These are phyloP conservation scores for Colletotrichum shisoi DNA, from an alignment of 2,329 filamentous ascomycete species.

Conservation along the genomic window DNA sequence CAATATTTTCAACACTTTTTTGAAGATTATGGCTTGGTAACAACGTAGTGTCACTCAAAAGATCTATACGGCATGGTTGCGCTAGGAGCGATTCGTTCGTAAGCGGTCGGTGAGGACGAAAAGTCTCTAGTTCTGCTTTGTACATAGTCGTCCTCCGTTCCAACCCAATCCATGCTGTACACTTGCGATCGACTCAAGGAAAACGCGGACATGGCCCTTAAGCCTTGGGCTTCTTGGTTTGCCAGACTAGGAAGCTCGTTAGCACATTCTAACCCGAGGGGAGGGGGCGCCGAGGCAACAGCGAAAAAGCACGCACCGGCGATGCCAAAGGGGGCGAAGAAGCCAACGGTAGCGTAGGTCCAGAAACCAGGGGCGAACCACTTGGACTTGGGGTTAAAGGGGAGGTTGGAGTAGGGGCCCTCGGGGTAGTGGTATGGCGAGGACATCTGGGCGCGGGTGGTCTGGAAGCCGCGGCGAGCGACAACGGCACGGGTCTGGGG, in stretches of 20 bases:
- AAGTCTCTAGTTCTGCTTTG: constrained; percentile 47
- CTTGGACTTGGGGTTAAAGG: constrained; percentile 93
- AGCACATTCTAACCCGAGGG: constrained; percentile 34
- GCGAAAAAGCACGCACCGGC: constrained; percentile 59
- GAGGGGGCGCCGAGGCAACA: not conserved
- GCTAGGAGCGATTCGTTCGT: not conserved
- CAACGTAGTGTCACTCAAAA: not conserved
- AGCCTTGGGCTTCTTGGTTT: constrained; percentile 57
- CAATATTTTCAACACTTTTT: not conserved
- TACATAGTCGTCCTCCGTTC: constrained; percentile 45
- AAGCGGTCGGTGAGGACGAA: constrained; percentile 37
- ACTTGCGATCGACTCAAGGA: constrained; percentile 33
- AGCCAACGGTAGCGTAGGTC: constrained; percentile 68
- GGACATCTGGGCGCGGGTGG: constrained; percentile 82
- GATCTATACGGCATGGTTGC: not conserved
- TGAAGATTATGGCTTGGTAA: not conserved
- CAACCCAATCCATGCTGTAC: constrained; percentile 40
- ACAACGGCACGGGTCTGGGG: constrained; percentile 71
- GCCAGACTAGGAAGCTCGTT: constrained; percentile 55
- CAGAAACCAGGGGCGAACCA: constrained; percentile 87
- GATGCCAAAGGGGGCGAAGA: constrained; percentile 70
- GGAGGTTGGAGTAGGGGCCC: constrained; percentile 91
- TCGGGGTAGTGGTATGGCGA: constrained; percentile 99
- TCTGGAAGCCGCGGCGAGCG: constrained; percentile 92
- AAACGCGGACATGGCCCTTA: constrained; percentile 43